Evolutionary conservation across 768 basidiomycete genomes (phyloP).

Genomic region (Tricholoma terreum): DNA sequence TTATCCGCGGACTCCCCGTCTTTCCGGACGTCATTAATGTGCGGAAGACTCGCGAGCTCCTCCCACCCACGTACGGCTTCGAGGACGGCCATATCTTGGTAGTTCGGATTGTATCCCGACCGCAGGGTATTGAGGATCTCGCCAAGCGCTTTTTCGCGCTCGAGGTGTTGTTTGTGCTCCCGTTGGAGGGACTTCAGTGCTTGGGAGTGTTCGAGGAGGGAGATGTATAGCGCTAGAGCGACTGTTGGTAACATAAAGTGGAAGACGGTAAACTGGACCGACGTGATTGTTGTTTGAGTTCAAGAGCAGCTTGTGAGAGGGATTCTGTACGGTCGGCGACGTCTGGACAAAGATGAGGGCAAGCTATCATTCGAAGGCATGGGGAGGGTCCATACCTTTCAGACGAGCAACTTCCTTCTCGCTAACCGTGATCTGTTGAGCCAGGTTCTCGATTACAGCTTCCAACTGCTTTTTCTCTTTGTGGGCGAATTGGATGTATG

Average conservation of each 20-base stretch:
- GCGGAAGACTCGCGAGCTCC: constrained; percentile 63
- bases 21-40: constrained; percentile 66
- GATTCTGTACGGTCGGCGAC: constrained; percentile 77
- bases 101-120: constrained; percentile 93
- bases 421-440: constrained; percentile 55
- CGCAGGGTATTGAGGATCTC: constrained; percentile 81
- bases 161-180: constrained; percentile 68
- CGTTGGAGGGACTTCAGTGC: constrained; percentile 76
- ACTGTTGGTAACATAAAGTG: neutral
- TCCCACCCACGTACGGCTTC: constrained; percentile 97
- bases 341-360: constrained; percentile 40
- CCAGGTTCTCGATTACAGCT: constrained; percentile 48
- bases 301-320: constrained; percentile 74
- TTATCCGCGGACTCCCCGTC: constrained; percentile 32
- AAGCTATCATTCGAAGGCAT: neutral
- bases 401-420: constrained; percentile 74
- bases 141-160: constrained; percentile 74
- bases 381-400: constrained; percentile 44
- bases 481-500: constrained; percentile 83
- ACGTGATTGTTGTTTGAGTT: constrained; percentile 87
- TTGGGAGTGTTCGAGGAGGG: constrained; percentile 66
- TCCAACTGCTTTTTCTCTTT: constrained; percentile 89
- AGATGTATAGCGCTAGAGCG: constrained; percentile 68
- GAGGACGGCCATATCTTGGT: constrained; percentile 98
- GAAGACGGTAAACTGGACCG: constrained; percentile 23